A percentile compares a stretch with the other conserved stretches of the same genome.
phyloP scores from a whole-genome alignment of 257 asterid genomes.

The Scutellaria minor region DNA sequence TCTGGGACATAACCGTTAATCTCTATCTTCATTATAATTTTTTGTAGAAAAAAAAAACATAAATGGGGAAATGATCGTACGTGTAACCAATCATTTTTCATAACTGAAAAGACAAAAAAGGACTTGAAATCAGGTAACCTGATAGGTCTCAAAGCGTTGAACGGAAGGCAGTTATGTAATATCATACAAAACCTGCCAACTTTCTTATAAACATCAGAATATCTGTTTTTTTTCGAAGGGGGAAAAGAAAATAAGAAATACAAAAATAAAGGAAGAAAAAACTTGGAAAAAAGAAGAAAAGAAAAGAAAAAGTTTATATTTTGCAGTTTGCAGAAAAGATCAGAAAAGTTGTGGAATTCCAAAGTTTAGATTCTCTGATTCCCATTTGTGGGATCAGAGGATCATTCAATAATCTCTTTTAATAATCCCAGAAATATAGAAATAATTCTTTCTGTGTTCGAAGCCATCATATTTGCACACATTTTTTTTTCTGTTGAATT shows the following conservation, averaged over 20 bases:
- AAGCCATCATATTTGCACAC: slow-evolving; percentile 17
- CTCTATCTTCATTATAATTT: neutral
- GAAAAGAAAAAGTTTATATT: neutral
- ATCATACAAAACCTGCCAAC: neutral
- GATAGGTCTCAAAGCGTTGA: too few relatives aligned
- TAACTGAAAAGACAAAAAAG: slow-evolving; percentile 3
- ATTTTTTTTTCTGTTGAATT: neutral
- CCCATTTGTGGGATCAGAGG: slow-evolving; percentile 77
- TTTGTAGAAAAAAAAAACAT: neutral
- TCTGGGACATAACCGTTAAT: neutral
- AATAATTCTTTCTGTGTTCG: neutral
- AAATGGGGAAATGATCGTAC: slow-evolving; percentile 18
- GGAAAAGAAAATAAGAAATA: slow-evolving; percentile 32
- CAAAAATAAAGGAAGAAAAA: neutral
- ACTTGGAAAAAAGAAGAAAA: neutral
- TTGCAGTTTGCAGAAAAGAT: slow-evolving; percentile 37
- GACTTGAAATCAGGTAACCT: too few relatives aligned
- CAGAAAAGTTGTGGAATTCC: slow-evolving; percentile 35
- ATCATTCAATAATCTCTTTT: slow-evolving; percentile 45
- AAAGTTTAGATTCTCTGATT: slow-evolving; percentile 66
- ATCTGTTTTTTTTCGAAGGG: slow-evolving; percentile 31
- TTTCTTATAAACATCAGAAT: slow-evolving; percentile 39
- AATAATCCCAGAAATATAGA: neutral
- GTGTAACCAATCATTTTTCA: slow-evolving; percentile 25
- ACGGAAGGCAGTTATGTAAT: slow-evolving; percentile 45